Conservation (phyloP, 306 rosid species). For the Begonia masoniana region DNA sequence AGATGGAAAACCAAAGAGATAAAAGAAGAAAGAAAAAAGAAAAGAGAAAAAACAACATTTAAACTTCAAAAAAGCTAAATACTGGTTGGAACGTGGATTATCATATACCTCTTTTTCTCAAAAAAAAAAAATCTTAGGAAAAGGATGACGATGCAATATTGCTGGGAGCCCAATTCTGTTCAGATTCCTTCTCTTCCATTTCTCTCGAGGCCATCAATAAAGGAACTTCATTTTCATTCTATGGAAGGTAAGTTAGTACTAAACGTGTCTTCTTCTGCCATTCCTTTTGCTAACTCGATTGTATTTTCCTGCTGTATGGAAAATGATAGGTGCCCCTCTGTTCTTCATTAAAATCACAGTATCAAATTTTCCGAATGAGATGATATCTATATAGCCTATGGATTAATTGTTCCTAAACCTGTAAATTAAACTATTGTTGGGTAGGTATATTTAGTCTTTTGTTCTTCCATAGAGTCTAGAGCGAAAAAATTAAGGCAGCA, state of each 20-base stretch:
- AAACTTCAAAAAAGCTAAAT: no score
- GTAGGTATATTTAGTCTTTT: no score
- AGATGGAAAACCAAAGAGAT: background rate
- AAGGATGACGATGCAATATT: conserved; percentile 87
- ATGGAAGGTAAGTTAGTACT: conserved; percentile 40
- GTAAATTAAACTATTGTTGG: no score
- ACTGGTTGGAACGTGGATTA: no score
- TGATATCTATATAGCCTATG: no score
- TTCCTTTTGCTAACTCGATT: background rate
- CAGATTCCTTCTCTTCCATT: conserved; percentile 73
- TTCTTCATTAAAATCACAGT: no score
- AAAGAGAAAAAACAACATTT: background rate
- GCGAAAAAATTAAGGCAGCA: no score
- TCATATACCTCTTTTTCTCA: no score
- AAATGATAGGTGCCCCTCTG: no score
- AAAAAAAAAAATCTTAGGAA: conserved; percentile 23
- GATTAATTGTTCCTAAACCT: no score
- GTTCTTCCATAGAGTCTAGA: no score
- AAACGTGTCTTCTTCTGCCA: background rate
- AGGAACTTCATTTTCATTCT: conserved; percentile 57
- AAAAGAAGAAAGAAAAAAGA: background rate
- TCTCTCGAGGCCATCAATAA: conserved; percentile 39
- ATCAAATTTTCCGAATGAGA: no score
- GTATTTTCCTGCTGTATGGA: background rate
- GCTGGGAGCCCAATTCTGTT: conserved; percentile 74